Percentiles rank a stretch among this genome's conserved stretches.
Conservation (phyloP, 345 rosid genomes). For the Eucalyptus regnans region DNA sequence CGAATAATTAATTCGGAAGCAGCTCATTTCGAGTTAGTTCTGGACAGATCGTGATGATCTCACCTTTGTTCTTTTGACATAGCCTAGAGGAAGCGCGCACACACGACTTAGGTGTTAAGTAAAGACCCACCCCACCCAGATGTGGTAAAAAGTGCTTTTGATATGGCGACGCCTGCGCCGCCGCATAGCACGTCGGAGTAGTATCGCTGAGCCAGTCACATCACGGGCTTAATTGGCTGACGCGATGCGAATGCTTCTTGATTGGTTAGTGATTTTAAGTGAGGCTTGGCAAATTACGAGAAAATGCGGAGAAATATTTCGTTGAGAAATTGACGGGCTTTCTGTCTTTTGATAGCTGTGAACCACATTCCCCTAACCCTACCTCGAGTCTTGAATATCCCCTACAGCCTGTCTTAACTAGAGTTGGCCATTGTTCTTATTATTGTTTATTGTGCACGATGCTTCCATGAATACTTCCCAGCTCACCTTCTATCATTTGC, state of each 20-base stretch:
- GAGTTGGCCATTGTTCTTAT: background rate
- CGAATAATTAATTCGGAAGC: background rate
- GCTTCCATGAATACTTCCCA: background rate
- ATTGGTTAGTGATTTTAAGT: background rate
- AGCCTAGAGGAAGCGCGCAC: background rate
- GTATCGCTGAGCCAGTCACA: background rate
- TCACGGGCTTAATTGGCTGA: background rate
- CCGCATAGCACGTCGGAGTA: background rate
- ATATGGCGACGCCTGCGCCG: background rate
- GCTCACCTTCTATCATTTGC: background rate
- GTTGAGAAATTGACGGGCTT: background rate
- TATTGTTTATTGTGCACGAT: background rate
- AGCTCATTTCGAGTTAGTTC: background rate
- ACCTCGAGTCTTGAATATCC: conserved; percentile 7
- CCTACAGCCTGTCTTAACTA: conserved; percentile 4
- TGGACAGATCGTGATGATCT: background rate
- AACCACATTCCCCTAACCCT: conserved; percentile 19
- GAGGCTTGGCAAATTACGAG: background rate
- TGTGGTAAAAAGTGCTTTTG: background rate
- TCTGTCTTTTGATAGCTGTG: conserved; percentile 17
- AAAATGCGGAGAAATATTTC: background rate
- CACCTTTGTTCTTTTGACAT: background rate
- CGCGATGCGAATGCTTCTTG: background rate
- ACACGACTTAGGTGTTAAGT: background rate
- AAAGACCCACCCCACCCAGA: background rate